Conservation (phyloP, 169 alveolate species). For the Plasmodium sp. region DNA sequence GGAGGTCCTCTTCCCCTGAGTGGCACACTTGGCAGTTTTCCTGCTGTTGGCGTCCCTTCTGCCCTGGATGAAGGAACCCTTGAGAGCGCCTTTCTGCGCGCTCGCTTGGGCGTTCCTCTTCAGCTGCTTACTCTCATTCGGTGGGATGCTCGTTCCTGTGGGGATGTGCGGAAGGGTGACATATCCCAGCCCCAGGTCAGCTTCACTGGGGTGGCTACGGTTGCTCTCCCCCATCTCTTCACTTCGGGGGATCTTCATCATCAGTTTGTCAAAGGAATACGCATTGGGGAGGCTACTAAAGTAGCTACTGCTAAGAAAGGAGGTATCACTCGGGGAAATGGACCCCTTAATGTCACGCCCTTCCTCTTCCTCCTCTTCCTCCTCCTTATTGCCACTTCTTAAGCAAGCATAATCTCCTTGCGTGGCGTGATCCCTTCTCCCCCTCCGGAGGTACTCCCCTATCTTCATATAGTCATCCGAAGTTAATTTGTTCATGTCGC, state of each 20-base stretch:
- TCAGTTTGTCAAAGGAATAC: constrained; percentile 4
- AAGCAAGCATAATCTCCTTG: neutral
- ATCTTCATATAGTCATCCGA: constrained; percentile 24
- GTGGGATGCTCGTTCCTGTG: neutral
- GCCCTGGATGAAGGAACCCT: neutral
- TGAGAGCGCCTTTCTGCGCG: neutral
- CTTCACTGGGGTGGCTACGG: neutral
- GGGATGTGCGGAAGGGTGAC: neutral
- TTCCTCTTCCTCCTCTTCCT: neutral
- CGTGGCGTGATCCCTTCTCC: neutral
- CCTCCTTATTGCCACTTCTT: neutral
- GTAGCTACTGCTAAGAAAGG: neutral
- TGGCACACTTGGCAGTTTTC: neutral
- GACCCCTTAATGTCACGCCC: neutral
- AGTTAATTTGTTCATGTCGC: neutral
- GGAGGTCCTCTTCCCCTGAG: neutral
- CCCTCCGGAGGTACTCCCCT: neutral
- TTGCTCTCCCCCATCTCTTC: neutral
- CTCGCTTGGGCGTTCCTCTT: neutral
- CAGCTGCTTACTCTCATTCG: neutral
- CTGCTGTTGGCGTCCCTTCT: constrained; percentile 1
- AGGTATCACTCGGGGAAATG: neutral
- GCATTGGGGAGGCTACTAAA: neutral
- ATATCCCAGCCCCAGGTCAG: neutral
- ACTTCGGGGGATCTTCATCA: neutral